A percentile compares a stretch with the other conserved stretches of the same genome.
phyloP scores from a whole-genome alignment of 805 yeast species.

The Scheffersomyces coipomensis region DNA sequence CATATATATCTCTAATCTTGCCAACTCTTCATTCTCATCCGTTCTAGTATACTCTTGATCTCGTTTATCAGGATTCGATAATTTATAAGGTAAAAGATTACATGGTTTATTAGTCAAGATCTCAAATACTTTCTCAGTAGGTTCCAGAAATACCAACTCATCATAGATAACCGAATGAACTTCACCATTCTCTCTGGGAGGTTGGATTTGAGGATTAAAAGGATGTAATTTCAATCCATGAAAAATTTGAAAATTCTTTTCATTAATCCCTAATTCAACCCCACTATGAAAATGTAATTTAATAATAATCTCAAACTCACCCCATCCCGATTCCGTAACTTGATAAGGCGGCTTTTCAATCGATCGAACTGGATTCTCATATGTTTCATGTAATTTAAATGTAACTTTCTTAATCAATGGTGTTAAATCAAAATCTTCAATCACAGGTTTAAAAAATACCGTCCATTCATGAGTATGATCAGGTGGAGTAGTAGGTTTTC shows the following conservation, averaged over 20 bases:
- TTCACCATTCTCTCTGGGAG: conserved; percentile 40
- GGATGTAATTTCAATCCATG: conserved; percentile 94
- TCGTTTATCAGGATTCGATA: conserved; percentile 29
- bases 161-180: conserved; percentile 61
- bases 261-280: conserved; percentile 60
- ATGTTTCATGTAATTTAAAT: conserved; percentile 93
- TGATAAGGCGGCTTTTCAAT: conserved; percentile 91
- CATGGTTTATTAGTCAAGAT: conserved; percentile 68
- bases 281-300: conserved; percentile 85
- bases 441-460: conserved; percentile 77
- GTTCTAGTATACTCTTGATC: conserved; percentile 41
- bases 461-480: conserved; percentile 98
- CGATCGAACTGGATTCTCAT: conserved; percentile 80
- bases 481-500: conserved; percentile 49
- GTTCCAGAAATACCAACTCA: conserved; percentile 92
- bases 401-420: conserved; percentile 86
- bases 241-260: conserved; percentile 79
- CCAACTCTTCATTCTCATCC: conserved; percentile 41
- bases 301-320: conserved; percentile 92
- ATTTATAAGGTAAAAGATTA: conserved; percentile 46
- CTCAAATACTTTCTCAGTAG: conserved; percentile 86
- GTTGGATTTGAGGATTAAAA: conserved; percentile 47
- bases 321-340: conserved; percentile 98
- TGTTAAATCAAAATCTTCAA: conserved; percentile 69
- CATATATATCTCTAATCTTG: conserved; percentile 38